Conservation (phyloP, 805 yeast species). For the Candida lessepsii region DNA sequence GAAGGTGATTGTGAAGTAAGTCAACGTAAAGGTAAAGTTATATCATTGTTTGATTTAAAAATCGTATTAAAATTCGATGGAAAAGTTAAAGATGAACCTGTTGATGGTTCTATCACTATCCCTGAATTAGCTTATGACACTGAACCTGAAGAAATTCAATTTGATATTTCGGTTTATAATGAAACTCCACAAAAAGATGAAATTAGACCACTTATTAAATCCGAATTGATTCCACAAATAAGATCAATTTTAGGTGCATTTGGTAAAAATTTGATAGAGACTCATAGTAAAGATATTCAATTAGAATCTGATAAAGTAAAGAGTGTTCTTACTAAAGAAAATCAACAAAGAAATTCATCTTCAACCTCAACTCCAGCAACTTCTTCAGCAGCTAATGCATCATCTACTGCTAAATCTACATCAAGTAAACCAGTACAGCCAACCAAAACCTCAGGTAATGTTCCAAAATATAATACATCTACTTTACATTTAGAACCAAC, state of each 20-base stretch:
- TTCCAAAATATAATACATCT: constrained; percentile 77
- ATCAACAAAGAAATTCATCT: constrained; percentile 31
- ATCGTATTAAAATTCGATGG: constrained; percentile 52
- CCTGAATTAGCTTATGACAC: constrained; percentile 96
- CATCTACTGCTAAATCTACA: background rate
- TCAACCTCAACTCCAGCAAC: constrained; percentile 13
- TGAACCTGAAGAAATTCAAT: constrained; percentile 81
- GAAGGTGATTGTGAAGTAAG: constrained; percentile 98
- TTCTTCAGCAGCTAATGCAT: background rate
- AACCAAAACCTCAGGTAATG: constrained; percentile 15
- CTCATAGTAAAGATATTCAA: constrained; percentile 86
- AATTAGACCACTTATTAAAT: constrained; percentile 49
- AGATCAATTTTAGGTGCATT: constrained; percentile 60
- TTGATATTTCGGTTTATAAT: constrained; percentile 65
- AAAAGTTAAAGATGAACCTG: constrained; percentile 32
- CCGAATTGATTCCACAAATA: constrained; percentile 64
- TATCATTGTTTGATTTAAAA: constrained; percentile 82
- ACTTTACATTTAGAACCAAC: constrained; percentile 72
- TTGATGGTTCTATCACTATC: constrained; percentile 70
- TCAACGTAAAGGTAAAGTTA: constrained; percentile 95
- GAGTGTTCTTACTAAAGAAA: constrained; percentile 46
- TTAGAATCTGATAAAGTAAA: constrained; percentile 49
- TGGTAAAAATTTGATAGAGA: constrained; percentile 72
- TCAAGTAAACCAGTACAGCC: constrained; percentile 13
- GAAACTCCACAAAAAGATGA: constrained; percentile 50